Percentiles rank a stretch among this genome's conserved stretches.
Conservation (phyloP, 495 filamentous ascomycete genomes). For the Rhizodiscina lignyota region DNA sequence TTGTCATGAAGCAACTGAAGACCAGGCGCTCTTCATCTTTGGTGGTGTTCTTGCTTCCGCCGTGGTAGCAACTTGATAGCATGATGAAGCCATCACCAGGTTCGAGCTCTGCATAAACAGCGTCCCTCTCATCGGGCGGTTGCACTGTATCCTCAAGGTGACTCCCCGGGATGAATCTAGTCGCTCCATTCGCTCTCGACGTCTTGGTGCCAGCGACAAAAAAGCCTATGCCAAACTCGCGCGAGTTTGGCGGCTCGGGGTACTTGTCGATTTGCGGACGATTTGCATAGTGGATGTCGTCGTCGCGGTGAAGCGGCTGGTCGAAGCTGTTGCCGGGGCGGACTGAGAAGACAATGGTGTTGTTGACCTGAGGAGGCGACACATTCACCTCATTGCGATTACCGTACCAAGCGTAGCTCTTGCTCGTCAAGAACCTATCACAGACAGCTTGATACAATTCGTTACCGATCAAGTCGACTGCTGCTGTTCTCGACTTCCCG, state of each 20-base stretch:
- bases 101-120: conserved; percentile 5
- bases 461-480: conserved; percentile 12
- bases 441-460: conserved; percentile 13
- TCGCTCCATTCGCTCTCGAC: conserved; percentile 26
- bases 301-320: conserved; percentile 22
- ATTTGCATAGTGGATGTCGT: conserved; percentile 16
- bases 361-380: conserved; percentile 15
- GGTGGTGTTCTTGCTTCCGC: conserved; percentile 5
- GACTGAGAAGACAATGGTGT: conserved; percentile 16
- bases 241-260: conserved; percentile 6
- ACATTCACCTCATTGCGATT: neutral
- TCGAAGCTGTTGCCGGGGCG: conserved; percentile 16
- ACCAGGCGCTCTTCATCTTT: conserved; percentile 3
- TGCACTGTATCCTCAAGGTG: conserved; percentile 17
- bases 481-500: conserved; percentile 14
- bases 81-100: conserved; percentile 9
- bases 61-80: conserved; percentile 7
- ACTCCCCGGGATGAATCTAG: conserved; percentile 25
- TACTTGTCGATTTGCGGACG: neutral
- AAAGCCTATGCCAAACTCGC: conserved; percentile 16
- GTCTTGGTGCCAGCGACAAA: conserved; percentile 21
- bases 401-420: conserved; percentile 7
- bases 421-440: conserved; percentile 16
- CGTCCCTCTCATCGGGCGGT: conserved; percentile 4
- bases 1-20: conserved; percentile 1